A percentile compares a stretch with the other conserved stretches of the same genome.
Conservation (phyloP, 1,284 basidiomycete genomes). For the Puccinia triticina region DNA sequence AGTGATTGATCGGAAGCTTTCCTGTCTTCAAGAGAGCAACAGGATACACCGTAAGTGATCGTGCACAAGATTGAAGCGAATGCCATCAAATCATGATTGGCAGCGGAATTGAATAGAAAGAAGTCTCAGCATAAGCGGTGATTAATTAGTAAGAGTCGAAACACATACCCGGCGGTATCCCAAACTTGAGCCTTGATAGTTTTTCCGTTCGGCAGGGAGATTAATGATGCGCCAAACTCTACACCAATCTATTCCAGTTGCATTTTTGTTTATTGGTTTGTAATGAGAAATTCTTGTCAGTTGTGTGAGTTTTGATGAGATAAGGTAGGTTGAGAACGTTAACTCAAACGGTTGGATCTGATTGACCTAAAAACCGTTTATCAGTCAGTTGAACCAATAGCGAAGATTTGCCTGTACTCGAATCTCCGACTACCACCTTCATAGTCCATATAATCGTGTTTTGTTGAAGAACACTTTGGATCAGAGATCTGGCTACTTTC, state of each 20-base stretch:
- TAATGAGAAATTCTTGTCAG: no score
- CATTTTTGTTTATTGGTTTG: neutral
- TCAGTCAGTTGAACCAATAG: conserved; percentile 48
- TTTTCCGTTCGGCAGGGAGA: conserved; percentile 49
- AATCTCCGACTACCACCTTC: conserved; percentile 49
- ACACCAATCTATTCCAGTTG: conserved; percentile 38
- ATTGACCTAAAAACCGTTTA: conserved; percentile 50
- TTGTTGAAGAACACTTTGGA: neutral
- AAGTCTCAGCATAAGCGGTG: no score
- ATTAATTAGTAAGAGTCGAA: no score
- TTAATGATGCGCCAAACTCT: conserved; percentile 50
- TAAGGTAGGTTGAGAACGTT: no score
- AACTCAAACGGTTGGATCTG: conserved; percentile 48
- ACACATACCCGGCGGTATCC: conserved; percentile 50
- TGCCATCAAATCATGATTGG: neutral
- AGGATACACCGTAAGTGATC: no score
- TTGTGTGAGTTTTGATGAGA: neutral
- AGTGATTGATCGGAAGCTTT: conserved; percentile 51
- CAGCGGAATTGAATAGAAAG: neutral
- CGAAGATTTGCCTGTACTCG: conserved; percentile 51
- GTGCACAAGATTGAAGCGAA: neutral
- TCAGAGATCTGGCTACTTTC: neutral
- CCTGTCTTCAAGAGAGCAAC: conserved; percentile 32
- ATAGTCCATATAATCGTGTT: neutral
- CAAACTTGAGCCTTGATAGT: conserved; percentile 50